phyloP scores from a whole-genome alignment of 345 rosid genomes.

The Odontarrhena argentea region DNA sequence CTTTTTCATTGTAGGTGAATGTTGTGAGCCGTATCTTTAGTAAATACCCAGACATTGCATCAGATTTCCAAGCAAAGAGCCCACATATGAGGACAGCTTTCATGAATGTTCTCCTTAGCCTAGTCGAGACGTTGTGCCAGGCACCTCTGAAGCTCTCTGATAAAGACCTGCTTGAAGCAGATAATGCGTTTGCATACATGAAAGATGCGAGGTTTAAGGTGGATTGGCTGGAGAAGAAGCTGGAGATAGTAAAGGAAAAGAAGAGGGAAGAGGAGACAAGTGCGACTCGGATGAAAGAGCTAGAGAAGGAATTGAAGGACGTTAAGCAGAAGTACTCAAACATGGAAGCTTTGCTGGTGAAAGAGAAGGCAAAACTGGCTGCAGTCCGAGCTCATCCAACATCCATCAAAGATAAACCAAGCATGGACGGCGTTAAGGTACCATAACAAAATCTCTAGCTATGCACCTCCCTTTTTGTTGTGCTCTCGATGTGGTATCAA shows the following conservation, averaged over 20 bases:
- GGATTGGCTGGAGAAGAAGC: background rate
- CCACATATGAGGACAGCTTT: background rate
- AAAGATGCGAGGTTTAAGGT: background rate
- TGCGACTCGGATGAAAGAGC: too few relatives aligned
- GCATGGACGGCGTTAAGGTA: too few relatives aligned
- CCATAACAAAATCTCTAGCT: too few relatives aligned
- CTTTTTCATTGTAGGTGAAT: background rate
- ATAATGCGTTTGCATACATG: background rate
- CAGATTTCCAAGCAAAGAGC: background rate
- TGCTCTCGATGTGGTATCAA: too few relatives aligned
- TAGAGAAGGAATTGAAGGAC: too few relatives aligned
- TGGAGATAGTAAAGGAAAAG: background rate
- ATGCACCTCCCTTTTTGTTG: too few relatives aligned
- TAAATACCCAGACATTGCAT: background rate
- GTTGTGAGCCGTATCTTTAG: background rate
- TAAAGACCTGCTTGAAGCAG: background rate
- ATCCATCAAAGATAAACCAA: too few relatives aligned
- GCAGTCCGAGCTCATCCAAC: too few relatives aligned
- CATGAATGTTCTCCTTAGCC: background rate
- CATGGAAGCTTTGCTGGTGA: too few relatives aligned
- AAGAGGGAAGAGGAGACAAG: background rate
- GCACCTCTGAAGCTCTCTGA: background rate
- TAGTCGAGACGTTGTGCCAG: background rate
- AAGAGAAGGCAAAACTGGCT: background rate
- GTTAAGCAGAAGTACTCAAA: too few relatives aligned